Base-by-base conservation (phyloP, 75 land plant genomes). In the Picea glauca region DNA sequence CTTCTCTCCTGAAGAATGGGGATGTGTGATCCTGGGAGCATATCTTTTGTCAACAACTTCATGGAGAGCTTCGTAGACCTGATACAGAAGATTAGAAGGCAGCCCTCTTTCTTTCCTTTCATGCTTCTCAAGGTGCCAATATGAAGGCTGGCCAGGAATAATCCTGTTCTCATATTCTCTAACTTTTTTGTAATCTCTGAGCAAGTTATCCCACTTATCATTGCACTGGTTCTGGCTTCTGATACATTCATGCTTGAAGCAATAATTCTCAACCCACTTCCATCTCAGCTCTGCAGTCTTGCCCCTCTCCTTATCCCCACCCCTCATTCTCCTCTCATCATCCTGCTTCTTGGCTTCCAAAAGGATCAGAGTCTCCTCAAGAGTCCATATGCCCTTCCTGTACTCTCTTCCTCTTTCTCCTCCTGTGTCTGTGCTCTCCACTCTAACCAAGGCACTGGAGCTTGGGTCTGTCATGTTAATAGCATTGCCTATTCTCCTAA, bases 151-250 rank as follows among this genome's bases (percentile, higher is more conserved):
- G 60, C 61, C 59, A 5, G 82, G 84, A 73, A 65, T 26, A 32
- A 85, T 32, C 54, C 73, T 79, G 33, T 78, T 82, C 64, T 93
- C 82, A 78, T 75, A 81, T 32, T 90, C 89, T 6, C 83, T 84
- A 1, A 86, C 86, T 75, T 86, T 86, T 81, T 86, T 89, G 82
- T 80, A 86, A 35, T 89, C 88, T 58, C 86, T 81, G 81, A 90
- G 82, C 58, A 88, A 77, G 58, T 93, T 88, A 58, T 93, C 94
- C 94, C 94, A 92, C 79, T 84, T 92, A 81, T 92, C 94, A 78
- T 90, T 92, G 83, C 92, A 92, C 80, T 92, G 94, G 74, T 90
- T 90, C 74, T 88, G 90, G 85, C 92, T 92, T 76, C 94, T 80
- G 32, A 77, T 75, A 67, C 90, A 88, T 38, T 86, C 90, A 59